These are phyloP conservation scores for Scenedesmus sp. DNA, from an alignment of 163 green algal genomes.

Conservation along the genomic window DNA sequence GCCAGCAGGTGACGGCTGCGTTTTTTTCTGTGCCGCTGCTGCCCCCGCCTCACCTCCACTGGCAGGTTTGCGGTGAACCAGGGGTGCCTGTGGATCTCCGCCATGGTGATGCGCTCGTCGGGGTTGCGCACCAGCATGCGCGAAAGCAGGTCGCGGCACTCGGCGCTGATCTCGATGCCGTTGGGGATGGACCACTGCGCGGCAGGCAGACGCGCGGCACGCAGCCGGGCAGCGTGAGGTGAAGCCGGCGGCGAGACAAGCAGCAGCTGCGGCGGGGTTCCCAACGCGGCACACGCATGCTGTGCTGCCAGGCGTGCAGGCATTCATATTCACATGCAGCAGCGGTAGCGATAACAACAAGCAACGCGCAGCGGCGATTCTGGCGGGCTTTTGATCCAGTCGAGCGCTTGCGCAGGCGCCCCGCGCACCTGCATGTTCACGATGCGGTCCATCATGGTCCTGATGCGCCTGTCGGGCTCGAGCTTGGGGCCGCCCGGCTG, in stretches of 20 bases:
- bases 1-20: too few relatives aligned
- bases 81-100: slow-evolving; percentile 77
- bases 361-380: too few relatives aligned
- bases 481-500: slow-evolving; percentile 49
- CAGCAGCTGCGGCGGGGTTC: too few relatives aligned
- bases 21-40: too few relatives aligned
- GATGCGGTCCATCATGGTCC: slow-evolving; percentile 59
- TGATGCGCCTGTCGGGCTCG: slow-evolving; percentile 54
- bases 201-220: neutral
- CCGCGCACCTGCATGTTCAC: slow-evolving; percentile 54
- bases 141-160: slow-evolving; percentile 72
- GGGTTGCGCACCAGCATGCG: slow-evolving; percentile 79
- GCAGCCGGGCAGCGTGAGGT: too few relatives aligned
- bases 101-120: slow-evolving; percentile 73
- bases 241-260: too few relatives aligned
- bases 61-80: slow-evolving; percentile 85
- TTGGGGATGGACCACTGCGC: slow-evolving; percentile 59
- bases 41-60: slow-evolving; percentile 57
- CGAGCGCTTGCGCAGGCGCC: too few relatives aligned
- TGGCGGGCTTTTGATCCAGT: too few relatives aligned
- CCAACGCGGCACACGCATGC: too few relatives aligned
- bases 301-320: too few relatives aligned
- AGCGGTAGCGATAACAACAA: too few relatives aligned
- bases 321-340: too few relatives aligned
- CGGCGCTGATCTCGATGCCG: slow-evolving; percentile 58